A percentile compares a stretch with the other conserved stretches of the same genome.
Evolutionary conservation across 2,329 filamentous ascomycete species (phyloP).

Genomic region (Sphaerulina populicola): DNA sequence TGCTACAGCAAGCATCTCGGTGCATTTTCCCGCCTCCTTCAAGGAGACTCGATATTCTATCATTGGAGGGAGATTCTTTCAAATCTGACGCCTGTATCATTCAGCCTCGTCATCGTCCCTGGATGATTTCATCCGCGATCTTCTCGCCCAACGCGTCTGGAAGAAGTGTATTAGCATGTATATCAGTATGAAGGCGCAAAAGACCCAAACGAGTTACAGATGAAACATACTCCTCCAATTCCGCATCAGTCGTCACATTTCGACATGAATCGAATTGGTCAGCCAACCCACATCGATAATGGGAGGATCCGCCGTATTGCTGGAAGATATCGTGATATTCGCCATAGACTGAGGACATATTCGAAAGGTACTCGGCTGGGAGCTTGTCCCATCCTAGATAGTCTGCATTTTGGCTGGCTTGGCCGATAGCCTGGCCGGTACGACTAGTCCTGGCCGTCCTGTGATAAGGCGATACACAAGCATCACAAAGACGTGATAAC

Average conservation of each 20-base stretch:
- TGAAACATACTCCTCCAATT: slow-evolving; percentile 8
- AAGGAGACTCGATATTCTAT: too few species aligned
- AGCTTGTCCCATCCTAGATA: slow-evolving; percentile 12
- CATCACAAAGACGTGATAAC: background rate
- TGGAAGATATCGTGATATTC: slow-evolving; percentile 7
- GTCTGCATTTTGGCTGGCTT: background rate
- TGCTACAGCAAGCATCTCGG: too few species aligned
- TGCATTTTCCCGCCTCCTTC: too few species aligned
- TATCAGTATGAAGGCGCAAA: background rate
- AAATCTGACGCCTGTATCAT: too few species aligned
- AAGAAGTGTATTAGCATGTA: background rate
- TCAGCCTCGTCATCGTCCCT: too few species aligned
- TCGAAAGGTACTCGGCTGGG: slow-evolving; percentile 4
- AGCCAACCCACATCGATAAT: slow-evolving; percentile 31
- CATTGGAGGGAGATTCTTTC: too few species aligned
- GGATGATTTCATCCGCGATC: background rate
- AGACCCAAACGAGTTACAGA: background rate
- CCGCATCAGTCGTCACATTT: slow-evolving; percentile 14
- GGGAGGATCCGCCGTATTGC: slow-evolving; percentile 8
- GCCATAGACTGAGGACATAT: slow-evolving; percentile 17
- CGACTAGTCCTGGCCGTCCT: background rate
- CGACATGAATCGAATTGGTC: slow-evolving; percentile 27
- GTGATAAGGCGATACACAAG: background rate
- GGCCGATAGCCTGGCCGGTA: background rate
- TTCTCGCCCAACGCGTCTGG: background rate